Evolutionary conservation across 1,284 basidiomycete species (phyloP).

Genomic region (Leucoagaricus sp.): DNA sequence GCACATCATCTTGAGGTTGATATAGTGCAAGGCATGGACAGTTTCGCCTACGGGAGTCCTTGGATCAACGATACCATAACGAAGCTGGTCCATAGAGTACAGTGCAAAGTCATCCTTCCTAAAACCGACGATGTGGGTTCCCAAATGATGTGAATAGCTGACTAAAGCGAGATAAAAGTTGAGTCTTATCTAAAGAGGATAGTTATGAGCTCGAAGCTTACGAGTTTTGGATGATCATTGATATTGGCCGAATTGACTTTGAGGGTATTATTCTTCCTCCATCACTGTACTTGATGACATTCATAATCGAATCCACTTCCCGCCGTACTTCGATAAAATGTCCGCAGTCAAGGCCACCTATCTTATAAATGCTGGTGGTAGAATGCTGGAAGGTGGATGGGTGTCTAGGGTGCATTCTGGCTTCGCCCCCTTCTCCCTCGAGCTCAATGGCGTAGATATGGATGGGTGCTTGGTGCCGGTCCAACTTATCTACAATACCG

Average conservation of each 20-base stretch:
- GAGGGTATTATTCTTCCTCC: neutral
- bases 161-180: too few relatives aligned
- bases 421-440: neutral
- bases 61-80: too few relatives aligned
- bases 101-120: neutral
- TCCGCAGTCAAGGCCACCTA: neutral
- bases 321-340: neutral
- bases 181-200: too few relatives aligned
- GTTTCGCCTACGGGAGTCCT: too few relatives aligned
- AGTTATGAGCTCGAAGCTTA: too few relatives aligned
- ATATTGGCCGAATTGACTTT: too few relatives aligned
- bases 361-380: neutral
- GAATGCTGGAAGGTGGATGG: neutral
- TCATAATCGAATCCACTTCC: neutral
- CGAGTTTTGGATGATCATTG: too few relatives aligned
- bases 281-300: neutral
- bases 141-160: neutral
- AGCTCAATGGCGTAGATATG: neutral
- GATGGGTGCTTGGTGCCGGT: neutral
- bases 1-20: neutral
- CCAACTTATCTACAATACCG: neutral
- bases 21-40: neutral
- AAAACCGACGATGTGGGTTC: neutral
- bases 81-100: neutral
- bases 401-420: neutral